Base-by-base conservation (phyloP, 2,329 filamentous ascomycete genomes). In the Fusarium cyanostomum region DNA sequence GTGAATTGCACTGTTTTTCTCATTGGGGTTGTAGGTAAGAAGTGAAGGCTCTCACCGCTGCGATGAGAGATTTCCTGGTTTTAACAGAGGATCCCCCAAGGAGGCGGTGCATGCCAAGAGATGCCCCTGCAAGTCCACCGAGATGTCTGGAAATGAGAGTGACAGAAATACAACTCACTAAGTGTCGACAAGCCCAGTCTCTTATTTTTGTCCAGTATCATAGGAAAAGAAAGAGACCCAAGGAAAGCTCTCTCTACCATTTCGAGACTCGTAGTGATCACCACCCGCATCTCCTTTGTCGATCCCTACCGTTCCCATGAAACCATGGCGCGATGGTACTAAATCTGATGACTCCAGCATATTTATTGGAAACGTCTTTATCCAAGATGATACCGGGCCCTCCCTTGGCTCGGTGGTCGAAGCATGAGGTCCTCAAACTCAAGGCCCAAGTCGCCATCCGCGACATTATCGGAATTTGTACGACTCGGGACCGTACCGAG, bases 101-200 rank as follows among this genome's bases (percentile, higher is more conserved):
- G 53, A 54, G 60, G 60, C 59, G 45, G 54, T 63, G 60, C 55
- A 63, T 37, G 24, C 15, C 44, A 27, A 42, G 38, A 27, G 11
- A 28, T 5, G 12, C 39, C 46, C 48, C 39, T 57, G 59, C 16
- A 44, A 16, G 12, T 21, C 48, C 27, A 27, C 48, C 41, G 21
- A 21, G 9, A 15, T 31, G 31, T 12, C 9, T 7, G 26, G 15
- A 28, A 15, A 27, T 30, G 8, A 27, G n/a, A 3, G n/a, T 28
- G 43, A 35, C 43, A 44, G 8, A 44, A 44, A 44, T 21, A n/a
- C 16, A 7, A 13, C 10, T 5, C 21, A n/a, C n/a, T n/a, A 12
- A 11, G 35, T 15, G 16, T 7, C 9, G 9, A 12, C 5, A 8
- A 8, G 7, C n/a, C n/a, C 13, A n/a, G n/a, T 21, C 31, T 34